Conservation (phyloP, 2,329 filamentous ascomycete genomes). For the Trichothecium sympodiale region DNA sequence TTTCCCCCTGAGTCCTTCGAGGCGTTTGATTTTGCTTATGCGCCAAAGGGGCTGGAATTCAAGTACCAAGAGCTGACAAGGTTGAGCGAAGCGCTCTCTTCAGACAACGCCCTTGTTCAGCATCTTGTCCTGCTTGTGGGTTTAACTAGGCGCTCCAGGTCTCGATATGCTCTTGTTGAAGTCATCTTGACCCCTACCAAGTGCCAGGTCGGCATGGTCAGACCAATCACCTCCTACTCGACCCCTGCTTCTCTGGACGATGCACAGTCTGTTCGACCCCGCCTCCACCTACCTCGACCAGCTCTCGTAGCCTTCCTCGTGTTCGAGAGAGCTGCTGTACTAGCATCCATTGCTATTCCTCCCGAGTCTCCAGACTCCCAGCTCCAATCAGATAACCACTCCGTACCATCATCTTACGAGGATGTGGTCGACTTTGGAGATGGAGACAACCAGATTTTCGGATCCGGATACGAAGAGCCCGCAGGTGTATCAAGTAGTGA, state of each 20-base stretch:
- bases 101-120: conserved; percentile 39
- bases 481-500: conserved; percentile 24
- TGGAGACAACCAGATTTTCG: conserved; percentile 50
- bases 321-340: conserved; percentile 66
- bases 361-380: conserved; percentile 68
- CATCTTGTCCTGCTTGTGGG: conserved; percentile 53
- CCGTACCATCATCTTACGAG: conserved; percentile 61
- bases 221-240: conserved; percentile 55
- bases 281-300: conserved; percentile 67
- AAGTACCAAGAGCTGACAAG: conserved; percentile 40
- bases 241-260: conserved; percentile 30
- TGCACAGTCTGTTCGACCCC: conserved; percentile 36
- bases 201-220: conserved; percentile 51
- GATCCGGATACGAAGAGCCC: conserved; percentile 53
- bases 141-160: conserved; percentile 37
- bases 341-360: conserved; percentile 60
- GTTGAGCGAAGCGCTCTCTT: conserved; percentile 36
- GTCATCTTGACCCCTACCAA: conserved; percentile 45
- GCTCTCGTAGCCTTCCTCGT: conserved; percentile 72
- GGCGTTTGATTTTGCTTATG: conserved; percentile 69
- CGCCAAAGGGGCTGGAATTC: conserved; percentile 38
- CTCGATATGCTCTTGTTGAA: conserved; percentile 68
- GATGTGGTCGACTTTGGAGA: conserved; percentile 73
- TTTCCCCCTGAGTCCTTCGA: conserved; percentile 52
- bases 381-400: conserved; percentile 55